Evolutionary conservation across 2,329 filamentous ascomycete genomes (phyloP).

Genomic region (Ophiostoma quercus): DNA sequence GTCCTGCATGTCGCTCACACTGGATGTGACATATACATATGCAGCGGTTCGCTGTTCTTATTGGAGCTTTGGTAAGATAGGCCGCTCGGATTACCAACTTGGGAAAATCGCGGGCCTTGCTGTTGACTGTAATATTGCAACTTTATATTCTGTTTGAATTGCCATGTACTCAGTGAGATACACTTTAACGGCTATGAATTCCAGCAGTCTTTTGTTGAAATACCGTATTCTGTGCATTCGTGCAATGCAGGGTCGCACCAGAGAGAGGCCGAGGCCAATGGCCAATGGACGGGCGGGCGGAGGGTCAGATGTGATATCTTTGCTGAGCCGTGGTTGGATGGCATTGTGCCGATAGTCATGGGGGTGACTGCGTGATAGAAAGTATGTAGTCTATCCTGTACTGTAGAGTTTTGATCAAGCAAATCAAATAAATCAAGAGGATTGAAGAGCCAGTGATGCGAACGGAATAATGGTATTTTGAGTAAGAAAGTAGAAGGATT

Average conservation of each 20-base stretch:
- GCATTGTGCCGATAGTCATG: slow-evolving; percentile 1
- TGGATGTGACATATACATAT: neutral
- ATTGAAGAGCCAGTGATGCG: neutral
- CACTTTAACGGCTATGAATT: neutral
- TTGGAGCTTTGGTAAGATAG: neutral
- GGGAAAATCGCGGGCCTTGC: neutral
- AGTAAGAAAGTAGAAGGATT: neutral
- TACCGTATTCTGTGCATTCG: no score
- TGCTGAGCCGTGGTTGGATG: neutral
- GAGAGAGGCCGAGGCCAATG: neutral
- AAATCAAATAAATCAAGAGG: neutral
- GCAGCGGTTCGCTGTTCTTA: neutral
- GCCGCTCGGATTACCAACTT: neutral
- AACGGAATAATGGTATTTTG: neutral
- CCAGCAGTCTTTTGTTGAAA: no score
- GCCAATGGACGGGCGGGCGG: neutral
- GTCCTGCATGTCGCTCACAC: neutral
- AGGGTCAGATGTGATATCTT: neutral
- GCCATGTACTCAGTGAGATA: neutral
- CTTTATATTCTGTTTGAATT: neutral
- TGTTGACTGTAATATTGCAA: no score
- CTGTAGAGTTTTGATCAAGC: no score
- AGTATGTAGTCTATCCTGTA: no score
- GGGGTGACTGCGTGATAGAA: neutral
- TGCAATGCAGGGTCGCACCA: neutral